Base-by-base conservation (phyloP, 768 basidiomycete species). In the Crucibulum laeve region DNA sequence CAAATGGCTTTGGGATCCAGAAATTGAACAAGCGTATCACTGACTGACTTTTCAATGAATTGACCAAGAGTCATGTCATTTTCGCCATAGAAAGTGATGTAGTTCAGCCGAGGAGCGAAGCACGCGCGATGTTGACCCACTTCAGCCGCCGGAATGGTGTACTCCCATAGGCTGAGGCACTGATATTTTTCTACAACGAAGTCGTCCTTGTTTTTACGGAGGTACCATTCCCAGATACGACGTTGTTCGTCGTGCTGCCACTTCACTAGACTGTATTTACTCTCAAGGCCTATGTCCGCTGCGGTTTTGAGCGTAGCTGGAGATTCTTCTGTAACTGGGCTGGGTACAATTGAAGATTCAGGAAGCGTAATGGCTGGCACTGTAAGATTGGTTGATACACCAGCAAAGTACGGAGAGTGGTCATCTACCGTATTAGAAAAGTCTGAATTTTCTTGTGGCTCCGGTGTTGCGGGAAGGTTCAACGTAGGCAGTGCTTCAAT, bases 181-280 rank as follows among this genome's bases (percentile, higher is more conserved):
- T 98, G 96, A 54, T 94, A 96, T 59, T 92, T 90, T 59, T 92
- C 91, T 32, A 94, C 88, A 26, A 88, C 78, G 53, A 98, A 85
- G 55, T 90, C 87, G 55, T 92, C 89, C 10, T 68, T 58, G 57
- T 93, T 91, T 64, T 91, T 88, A 39, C 88, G 79, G 8, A 89
- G 68, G 57, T 95, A 95, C 93, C 92, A 96, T 54, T 92, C 89
- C 93, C 94, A 97, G 22, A 95, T 79, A 33, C 89, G 82, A 26
- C 87, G 77, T 50, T 91, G 87, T 53, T 95, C 91, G 52, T 86
- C 84, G 44, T 93, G 88, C 51, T 84, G 83, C 72, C 82, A 84
- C 58, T 86, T 82, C 28, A 88, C 65, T 26, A 80, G 69, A 37
- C 75, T 77, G 30, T 87, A 77, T 15, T 72, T 76, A 55, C 89